Conservation (phyloP, 2,329 filamentous ascomycete genomes). For the Balansia obtecta region DNA sequence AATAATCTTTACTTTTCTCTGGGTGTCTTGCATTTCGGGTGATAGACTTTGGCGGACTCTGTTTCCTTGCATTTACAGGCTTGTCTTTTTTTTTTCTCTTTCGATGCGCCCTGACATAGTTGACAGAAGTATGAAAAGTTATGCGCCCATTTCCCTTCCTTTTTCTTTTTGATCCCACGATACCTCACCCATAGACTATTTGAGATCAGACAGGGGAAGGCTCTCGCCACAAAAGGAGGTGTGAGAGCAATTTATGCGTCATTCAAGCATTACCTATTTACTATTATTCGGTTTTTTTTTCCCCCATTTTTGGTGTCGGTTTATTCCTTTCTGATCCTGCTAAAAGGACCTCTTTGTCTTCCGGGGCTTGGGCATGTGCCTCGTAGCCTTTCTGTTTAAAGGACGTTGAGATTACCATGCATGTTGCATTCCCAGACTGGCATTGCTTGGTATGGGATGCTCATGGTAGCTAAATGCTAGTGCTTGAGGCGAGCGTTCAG, state of each 20-base stretch:
- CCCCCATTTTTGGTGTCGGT: conserved; percentile 2
- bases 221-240: conserved; percentile 19
- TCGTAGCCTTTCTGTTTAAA: not conserved
- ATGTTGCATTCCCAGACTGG: not conserved
- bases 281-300: not conserved
- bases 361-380: not conserved
- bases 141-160: conserved; percentile 22
- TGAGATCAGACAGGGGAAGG: conserved; percentile 15
- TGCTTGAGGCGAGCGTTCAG: not conserved
- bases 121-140: conserved; percentile 33
- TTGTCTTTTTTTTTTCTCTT: conserved; percentile 13
- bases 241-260: conserved; percentile 4
- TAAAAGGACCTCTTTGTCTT: not conserved
- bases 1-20: conserved; percentile 15
- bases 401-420: not conserved
- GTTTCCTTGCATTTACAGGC: conserved; percentile 36
- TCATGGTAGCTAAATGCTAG: not conserved
- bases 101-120: conserved; percentile 18
- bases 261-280: conserved; percentile 3
- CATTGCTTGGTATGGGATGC: not conserved
- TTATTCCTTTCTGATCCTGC: not conserved
- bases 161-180: conserved; percentile 26
- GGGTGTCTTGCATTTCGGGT: conserved; percentile 34
- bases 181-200: conserved; percentile 36
- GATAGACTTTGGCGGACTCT: conserved; percentile 38